These are phyloP conservation scores for Forsythia suspensa DNA, from an alignment of 257 asterid species.

Conservation along the genomic window DNA sequence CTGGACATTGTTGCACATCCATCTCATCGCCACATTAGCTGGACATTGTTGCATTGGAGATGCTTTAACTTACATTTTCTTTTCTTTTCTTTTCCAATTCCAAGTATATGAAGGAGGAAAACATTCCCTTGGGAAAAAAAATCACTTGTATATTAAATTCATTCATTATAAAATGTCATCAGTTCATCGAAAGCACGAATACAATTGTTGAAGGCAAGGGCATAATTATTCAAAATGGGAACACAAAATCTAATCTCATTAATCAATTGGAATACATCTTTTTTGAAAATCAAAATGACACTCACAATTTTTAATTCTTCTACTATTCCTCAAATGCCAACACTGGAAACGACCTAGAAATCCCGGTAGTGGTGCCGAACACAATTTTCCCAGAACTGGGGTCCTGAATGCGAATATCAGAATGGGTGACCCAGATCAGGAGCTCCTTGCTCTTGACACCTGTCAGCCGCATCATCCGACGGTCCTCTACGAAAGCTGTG, in stretches of 20 bases:
- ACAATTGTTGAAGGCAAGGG: not conserved
- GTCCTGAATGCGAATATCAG: constrained; percentile 36
- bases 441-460: constrained; percentile 55
- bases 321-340: constrained; percentile 39
- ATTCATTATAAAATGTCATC: not conserved
- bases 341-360: constrained; percentile 35
- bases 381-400: constrained; percentile 34
- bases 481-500: constrained; percentile 42
- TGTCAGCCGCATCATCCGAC: constrained; percentile 39
- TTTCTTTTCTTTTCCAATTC: not conserved
- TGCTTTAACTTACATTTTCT: not conserved
- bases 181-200: not conserved
- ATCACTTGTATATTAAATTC: not conserved
- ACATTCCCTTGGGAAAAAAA: not conserved
- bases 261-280: not conserved
- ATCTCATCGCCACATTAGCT: no score
- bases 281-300: not conserved
- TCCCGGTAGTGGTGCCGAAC: constrained; percentile 36
- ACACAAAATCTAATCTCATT: not conserved
- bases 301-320: constrained; percentile 8
- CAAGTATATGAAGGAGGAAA: not conserved
- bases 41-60: no score
- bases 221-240: not conserved
- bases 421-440: constrained; percentile 34
- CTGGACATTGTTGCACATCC: no score